Conservation (phyloP, 2,329 filamentous ascomycete species). For the Penicillium sp. region DNA sequence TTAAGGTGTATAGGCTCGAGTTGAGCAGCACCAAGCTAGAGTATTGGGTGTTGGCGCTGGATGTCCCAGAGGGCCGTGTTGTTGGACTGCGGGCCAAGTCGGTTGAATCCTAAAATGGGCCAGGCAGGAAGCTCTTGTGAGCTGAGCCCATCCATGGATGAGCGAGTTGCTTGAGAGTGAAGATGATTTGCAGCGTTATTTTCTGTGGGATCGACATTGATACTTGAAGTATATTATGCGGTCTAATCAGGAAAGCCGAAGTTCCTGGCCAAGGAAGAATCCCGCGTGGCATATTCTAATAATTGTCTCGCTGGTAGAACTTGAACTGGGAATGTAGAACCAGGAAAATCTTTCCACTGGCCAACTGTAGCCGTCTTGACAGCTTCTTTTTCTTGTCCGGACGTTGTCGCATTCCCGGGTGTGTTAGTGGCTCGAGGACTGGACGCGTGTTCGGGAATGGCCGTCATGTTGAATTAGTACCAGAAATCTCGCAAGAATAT, state of each 20-base stretch:
- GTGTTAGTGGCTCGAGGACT: conserved; percentile 4
- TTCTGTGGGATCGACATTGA: background rate
- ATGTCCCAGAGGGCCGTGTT: conserved; percentile 62
- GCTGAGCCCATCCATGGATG: conserved; percentile 5
- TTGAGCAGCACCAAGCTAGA: conserved; percentile 68
- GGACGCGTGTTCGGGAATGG: conserved; percentile 33
- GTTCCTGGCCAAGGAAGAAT: background rate
- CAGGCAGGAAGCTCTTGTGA: too few relatives aligned
- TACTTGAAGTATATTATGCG: background rate
- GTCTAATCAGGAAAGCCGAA: conserved; percentile 3
- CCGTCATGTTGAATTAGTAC: background rate
- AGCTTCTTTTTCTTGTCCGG: conserved; percentile 7
- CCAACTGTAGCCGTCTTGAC: conserved; percentile 6
- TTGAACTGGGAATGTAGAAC: background rate
- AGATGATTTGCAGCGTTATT: background rate
- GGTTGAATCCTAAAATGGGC: conserved; percentile 67
- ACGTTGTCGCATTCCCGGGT: conserved; percentile 17
- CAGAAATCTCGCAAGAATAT: background rate
- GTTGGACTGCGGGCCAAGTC: conserved; percentile 79
- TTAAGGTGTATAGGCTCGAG: conserved; percentile 74
- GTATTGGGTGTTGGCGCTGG: conserved; percentile 77
- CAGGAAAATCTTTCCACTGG: background rate
- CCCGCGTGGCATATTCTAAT: background rate
- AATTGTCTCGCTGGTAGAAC: background rate
- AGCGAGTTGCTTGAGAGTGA: background rate